A percentile compares a stretch with the other conserved stretches of the same genome.
phyloP scores from a whole-genome alignment of 495 filamentous ascomycete genomes.

The Aspergillus sparsus region DNA sequence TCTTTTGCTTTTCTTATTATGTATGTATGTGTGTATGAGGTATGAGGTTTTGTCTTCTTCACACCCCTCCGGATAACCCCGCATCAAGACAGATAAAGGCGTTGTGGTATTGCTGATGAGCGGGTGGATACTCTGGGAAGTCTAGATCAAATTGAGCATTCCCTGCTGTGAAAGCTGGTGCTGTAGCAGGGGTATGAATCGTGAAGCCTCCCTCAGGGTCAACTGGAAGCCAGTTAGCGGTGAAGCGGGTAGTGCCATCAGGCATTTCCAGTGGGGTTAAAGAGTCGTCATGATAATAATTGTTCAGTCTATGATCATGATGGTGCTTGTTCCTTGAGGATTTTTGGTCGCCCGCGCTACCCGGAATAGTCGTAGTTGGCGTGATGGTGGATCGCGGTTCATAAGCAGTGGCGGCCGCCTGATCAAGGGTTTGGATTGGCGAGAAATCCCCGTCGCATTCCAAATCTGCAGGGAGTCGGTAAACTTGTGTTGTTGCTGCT shows the following conservation, averaged over 20 bases:
- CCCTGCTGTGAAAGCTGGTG: not conserved
- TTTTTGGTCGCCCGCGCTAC: not conserved
- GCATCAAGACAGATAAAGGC: slow-evolving; percentile 15
- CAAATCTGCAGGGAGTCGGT: slow-evolving; percentile 15
- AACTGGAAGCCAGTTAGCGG: slow-evolving; percentile 43
- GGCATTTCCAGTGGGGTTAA: slow-evolving; percentile 42
- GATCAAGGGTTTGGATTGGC: slow-evolving; percentile 6
- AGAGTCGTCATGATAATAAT: slow-evolving; percentile 15
- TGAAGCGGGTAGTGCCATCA: slow-evolving; percentile 37
- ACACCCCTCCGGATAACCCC: not conserved
- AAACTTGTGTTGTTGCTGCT: slow-evolving; percentile 10
- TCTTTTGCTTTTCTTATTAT: not conserved
- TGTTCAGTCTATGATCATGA: not conserved
- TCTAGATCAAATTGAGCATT: not conserved
- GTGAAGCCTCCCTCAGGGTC: slow-evolving; percentile 41
- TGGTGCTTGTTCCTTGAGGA: not conserved
- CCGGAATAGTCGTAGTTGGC: not conserved
- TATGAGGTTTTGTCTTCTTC: not conserved
- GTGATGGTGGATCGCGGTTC: slow-evolving; percentile 6
- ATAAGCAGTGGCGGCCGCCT: not conserved
- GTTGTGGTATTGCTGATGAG: slow-evolving; percentile 2
- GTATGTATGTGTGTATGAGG: not conserved
- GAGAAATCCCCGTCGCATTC: not conserved
- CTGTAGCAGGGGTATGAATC: slow-evolving; percentile 21
- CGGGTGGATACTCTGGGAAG: not conserved